Evolutionary conservation across 768 basidiomycete species (phyloP).

Genomic region (Wakefieldia striispora): DNA sequence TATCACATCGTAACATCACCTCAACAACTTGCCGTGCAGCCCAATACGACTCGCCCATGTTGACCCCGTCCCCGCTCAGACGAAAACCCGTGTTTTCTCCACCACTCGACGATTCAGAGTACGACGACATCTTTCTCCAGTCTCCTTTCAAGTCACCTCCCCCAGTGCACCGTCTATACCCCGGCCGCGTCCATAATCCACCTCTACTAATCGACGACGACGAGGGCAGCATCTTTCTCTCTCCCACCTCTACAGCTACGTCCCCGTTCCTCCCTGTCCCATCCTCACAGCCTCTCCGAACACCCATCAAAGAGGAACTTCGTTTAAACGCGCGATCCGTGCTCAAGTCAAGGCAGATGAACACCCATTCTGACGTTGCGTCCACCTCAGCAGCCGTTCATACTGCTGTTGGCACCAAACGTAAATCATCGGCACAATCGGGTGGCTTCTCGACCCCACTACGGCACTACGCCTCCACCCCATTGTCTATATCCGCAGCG

Average conservation of each 20-base stretch:
- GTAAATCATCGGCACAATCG: constrained; percentile 52
- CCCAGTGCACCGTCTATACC: constrained; percentile 41
- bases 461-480: constrained; percentile 43
- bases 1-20: constrained; percentile 33
- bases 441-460: constrained; percentile 57
- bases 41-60: constrained; percentile 54
- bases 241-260: constrained; percentile 37
- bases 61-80: constrained; percentile 62
- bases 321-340: constrained; percentile 40
- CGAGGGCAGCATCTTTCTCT: constrained; percentile 57
- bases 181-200: constrained; percentile 39
- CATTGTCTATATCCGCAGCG: constrained; percentile 36
- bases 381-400: constrained; percentile 21
- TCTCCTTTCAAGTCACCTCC: constrained; percentile 51
- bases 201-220: constrained; percentile 46
- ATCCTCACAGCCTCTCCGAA: constrained; percentile 51
- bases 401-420: constrained; percentile 56
- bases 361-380: constrained; percentile 12
- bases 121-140: constrained; percentile 53
- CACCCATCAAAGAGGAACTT: constrained; percentile 55
- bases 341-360: constrained; percentile 36
- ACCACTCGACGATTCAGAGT: constrained; percentile 28
- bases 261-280: constrained; percentile 45
- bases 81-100: constrained; percentile 41
- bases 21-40: constrained; percentile 32